A percentile compares a stretch with the other conserved stretches of the same genome.
These are phyloP conservation scores for Ophiostoma perfectum DNA, from an alignment of 2,329 filamentous ascomycete genomes.

Conservation along the genomic window DNA sequence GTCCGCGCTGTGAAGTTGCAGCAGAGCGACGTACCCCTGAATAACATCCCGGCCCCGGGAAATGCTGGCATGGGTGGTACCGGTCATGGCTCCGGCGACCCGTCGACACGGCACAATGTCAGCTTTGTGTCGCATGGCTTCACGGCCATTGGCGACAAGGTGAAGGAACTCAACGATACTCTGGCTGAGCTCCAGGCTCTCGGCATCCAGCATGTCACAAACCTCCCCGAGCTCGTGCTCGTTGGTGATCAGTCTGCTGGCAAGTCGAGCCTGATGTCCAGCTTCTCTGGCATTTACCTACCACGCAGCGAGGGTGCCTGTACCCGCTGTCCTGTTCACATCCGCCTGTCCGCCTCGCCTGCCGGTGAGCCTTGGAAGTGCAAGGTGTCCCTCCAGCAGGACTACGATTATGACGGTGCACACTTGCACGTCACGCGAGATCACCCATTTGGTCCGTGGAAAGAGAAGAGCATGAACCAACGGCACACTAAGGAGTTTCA, in stretches of 20 bases:
- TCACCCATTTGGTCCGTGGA: constrained; percentile 63
- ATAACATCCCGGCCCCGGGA: constrained; percentile 7
- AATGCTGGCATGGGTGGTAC: not conserved
- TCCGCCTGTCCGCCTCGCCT: constrained; percentile 57
- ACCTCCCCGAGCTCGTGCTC: constrained; percentile 72
- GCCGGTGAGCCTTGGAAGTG: constrained; percentile 55
- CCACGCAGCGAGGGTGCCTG: constrained; percentile 68
- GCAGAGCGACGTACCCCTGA: not conserved
- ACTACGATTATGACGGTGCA: constrained; percentile 42
- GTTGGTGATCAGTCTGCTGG: constrained; percentile 82
- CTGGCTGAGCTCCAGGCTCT: constrained; percentile 65
- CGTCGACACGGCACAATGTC: constrained; percentile 21
- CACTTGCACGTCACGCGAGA: constrained; percentile 38
- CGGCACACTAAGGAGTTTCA: constrained; percentile 55
- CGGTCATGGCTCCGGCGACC: not conserved
- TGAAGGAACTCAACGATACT: constrained; percentile 60
- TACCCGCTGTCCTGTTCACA: constrained; percentile 75
- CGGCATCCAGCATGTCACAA: constrained; percentile 65
- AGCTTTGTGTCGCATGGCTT: constrained; percentile 38
- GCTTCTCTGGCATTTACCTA: constrained; percentile 63
- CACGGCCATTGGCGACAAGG: constrained; percentile 54
- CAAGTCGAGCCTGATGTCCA: constrained; percentile 66
- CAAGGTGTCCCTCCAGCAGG: constrained; percentile 57
- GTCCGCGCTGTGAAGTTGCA: constrained; percentile 26
- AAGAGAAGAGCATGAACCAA: constrained; percentile 36